A percentile compares a stretch with the other conserved stretches of the same genome.
phyloP scores from a whole-genome alignment of 257 asterid species.

The Avicennia marina region DNA sequence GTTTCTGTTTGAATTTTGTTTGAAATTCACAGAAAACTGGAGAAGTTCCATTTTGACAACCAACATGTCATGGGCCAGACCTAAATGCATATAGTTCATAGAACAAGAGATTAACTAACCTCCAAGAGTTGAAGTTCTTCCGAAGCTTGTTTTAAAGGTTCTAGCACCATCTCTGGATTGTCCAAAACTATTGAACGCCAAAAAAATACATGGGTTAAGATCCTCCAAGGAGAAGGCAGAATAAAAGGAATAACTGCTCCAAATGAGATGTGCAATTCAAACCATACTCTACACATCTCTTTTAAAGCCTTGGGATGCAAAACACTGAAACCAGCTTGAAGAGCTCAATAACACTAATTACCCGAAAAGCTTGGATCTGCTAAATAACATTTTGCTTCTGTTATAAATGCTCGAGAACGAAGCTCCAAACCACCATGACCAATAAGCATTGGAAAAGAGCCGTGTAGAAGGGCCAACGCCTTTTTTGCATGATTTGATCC shows the following conservation, averaged over 20 bases:
- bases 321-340: background rate
- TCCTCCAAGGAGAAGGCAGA: conserved; percentile 5
- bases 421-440: conserved; percentile 99
- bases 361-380: conserved; percentile 83
- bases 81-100: too few relatives aligned
- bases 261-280: too few relatives aligned
- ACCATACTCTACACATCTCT: too few relatives aligned
- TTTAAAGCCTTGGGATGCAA: too few relatives aligned
- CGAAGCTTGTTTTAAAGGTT: conserved; percentile 79
- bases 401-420: conserved; percentile 71
- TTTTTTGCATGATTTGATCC: conserved; percentile 84
- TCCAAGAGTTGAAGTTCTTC: conserved; percentile 79
- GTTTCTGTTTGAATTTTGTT: too few relatives aligned
- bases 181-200: conserved; percentile 58
- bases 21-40: too few relatives aligned
- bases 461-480: conserved; percentile 74
- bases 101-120: conserved; percentile 42
- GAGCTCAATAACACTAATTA: conserved; percentile 10
- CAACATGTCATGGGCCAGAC: too few relatives aligned
- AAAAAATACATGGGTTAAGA: conserved; percentile 1
- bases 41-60: too few relatives aligned
- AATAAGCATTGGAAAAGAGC: conserved; percentile 78
- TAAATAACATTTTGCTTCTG: conserved; percentile 86
- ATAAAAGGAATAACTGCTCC: background rate
- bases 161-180: conserved; percentile 62